Conservation (phyloP, 805 yeast species). For the Candida koratica region DNA sequence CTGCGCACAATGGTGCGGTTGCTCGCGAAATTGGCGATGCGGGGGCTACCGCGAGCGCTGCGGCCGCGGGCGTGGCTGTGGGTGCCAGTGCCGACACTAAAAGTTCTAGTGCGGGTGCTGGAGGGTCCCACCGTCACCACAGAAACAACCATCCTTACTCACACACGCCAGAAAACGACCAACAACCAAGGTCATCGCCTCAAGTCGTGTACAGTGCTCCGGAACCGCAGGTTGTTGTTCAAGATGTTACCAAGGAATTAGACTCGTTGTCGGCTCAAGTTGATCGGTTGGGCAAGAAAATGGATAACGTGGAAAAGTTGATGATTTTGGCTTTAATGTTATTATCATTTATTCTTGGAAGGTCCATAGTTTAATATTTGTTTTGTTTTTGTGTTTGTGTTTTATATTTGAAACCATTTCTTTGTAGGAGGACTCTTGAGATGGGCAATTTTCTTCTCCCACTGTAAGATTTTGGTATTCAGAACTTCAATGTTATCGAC, state of each 20-base stretch:
- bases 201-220: not conserved
- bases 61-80: conserved; percentile 9
- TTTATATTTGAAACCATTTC: conserved; percentile 8
- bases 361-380: not conserved
- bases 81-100: conserved; percentile 9
- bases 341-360: conserved; percentile 56
- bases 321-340: conserved; percentile 46
- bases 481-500: conserved; percentile 62
- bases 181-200: conserved; percentile 3
- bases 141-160: conserved; percentile 4
- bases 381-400: not conserved
- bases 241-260: conserved; percentile 29
- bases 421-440: conserved; percentile 16
- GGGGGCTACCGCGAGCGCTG: conserved; percentile 8
- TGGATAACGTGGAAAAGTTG: conserved; percentile 37
- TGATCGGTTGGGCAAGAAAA: conserved; percentile 39
- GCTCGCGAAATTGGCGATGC: conserved; percentile 6
- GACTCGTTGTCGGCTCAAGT: conserved; percentile 38
- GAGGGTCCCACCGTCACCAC: not conserved
- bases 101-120: conserved; percentile 2
- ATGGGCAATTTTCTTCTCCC: conserved; percentile 26
- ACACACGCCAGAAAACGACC: conserved; percentile 4
- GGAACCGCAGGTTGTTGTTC: conserved; percentile 6
- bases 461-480: conserved; percentile 39
- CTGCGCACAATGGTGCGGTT: conserved; percentile 6